phyloP scores from a whole-genome alignment of 1,284 basidiomycete genomes.

The Ganoderma meredithae region DNA sequence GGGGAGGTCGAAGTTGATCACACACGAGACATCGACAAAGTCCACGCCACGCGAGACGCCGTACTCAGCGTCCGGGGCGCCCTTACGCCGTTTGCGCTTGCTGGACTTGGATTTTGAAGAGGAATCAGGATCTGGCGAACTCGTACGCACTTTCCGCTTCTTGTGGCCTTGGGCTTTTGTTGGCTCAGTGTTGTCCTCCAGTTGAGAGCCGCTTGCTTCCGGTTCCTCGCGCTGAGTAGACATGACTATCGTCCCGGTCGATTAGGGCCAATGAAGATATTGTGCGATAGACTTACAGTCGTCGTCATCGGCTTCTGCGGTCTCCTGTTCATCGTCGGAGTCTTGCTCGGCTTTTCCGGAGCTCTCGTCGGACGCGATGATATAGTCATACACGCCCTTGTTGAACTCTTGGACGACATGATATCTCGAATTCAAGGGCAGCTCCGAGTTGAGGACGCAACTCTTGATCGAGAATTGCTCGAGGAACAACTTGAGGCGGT shows the following conservation, averaged over 20 bases:
- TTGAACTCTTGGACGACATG: constrained; percentile 99
- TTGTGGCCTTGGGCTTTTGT: constrained; percentile 23
- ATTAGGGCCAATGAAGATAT: neutral
- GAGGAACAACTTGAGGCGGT: constrained; percentile 95
- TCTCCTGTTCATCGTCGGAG: constrained; percentile 50
- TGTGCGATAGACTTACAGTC: constrained; percentile 48
- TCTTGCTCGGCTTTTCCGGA: constrained; percentile 63
- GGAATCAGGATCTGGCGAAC: constrained; percentile 23
- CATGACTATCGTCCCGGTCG: constrained; percentile 47
- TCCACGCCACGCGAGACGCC: constrained; percentile 97
- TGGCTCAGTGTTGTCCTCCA: constrained; percentile 21
- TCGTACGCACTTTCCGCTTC: constrained; percentile 36
- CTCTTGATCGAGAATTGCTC: constrained; percentile 98
- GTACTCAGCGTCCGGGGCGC: constrained; percentile 75
- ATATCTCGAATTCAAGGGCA: constrained; percentile 96
- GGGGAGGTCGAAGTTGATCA: constrained; percentile 98
- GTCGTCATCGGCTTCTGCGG: constrained; percentile 38
- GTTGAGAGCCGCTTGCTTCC: constrained; percentile 43
- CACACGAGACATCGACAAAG: constrained; percentile 97
- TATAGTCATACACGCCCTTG: constrained; percentile 98
- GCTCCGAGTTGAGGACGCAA: constrained; percentile 95
- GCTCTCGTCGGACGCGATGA: constrained; percentile 96
- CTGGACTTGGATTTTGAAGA: constrained; percentile 36
- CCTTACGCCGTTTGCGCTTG: constrained; percentile 45
- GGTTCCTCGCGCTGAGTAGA: constrained; percentile 59